Evolutionary conservation across 2,329 filamentous ascomycete species (phyloP).

Genomic region (Arthrobotrys entomopaga): DNA sequence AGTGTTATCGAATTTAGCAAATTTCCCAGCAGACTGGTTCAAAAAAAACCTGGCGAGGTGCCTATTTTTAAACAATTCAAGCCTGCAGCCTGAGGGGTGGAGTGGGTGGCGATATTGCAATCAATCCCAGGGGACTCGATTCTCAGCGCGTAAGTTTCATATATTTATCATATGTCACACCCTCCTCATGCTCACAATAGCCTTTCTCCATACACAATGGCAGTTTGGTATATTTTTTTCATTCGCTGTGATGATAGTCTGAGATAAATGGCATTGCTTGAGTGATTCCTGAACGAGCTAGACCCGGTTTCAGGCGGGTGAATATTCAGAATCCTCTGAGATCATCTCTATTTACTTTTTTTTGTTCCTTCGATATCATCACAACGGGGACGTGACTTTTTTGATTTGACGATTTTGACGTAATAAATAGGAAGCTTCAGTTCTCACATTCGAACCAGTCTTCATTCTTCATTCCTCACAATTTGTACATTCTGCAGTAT

Average conservation of each 20-base stretch:
- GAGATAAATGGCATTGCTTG: constrained; percentile 21
- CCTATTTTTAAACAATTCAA: constrained; percentile 44
- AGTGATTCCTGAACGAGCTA: not conserved
- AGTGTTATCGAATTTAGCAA: too few species aligned
- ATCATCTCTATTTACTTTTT: too few species aligned
- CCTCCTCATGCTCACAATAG: not conserved
- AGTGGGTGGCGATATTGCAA: constrained; percentile 1
- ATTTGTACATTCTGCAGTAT: too few species aligned
- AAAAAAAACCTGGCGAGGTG: not conserved
- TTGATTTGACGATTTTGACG: too few species aligned
- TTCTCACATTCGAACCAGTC: too few species aligned
- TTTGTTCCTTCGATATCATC: too few species aligned
- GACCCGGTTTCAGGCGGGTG: constrained; percentile 46
- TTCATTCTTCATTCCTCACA: too few species aligned
- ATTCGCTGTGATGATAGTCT: constrained; percentile 20
- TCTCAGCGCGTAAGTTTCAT: constrained; percentile 52
- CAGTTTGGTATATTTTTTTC: constrained; percentile 17
- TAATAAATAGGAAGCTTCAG: too few species aligned
- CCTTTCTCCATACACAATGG: constrained; percentile 7
- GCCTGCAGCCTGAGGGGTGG: too few species aligned
- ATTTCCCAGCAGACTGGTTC: too few species aligned
- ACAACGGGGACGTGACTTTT: too few species aligned
- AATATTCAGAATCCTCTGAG: not conserved
- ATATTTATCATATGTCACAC: constrained; percentile 3
- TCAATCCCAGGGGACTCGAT: constrained; percentile 24